Percentiles rank a stretch among this genome's conserved stretches.
These are phyloP conservation scores for Penicillium sp. DNA, from an alignment of 2,329 filamentous ascomycete species.

Conservation along the genomic window DNA sequence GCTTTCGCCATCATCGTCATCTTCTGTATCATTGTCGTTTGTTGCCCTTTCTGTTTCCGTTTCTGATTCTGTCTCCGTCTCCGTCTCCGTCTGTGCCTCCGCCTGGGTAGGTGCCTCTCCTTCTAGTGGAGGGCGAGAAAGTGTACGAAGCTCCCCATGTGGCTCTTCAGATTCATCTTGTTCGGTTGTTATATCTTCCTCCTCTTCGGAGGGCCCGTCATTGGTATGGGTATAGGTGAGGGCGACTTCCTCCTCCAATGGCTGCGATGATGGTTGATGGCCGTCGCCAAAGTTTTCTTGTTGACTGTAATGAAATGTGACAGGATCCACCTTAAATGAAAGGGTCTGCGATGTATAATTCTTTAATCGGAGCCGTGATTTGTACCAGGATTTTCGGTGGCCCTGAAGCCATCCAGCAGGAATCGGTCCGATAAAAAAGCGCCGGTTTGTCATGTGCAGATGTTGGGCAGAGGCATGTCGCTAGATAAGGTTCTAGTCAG, in stretches of 20 bases:
- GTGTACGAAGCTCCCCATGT: conserved; percentile 21
- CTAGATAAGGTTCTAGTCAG: conserved; percentile 30
- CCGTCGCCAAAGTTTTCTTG: conserved; percentile 30
- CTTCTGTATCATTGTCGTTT: background rate
- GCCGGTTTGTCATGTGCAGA: conserved; percentile 60
- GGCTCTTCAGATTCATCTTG: conserved; percentile 13
- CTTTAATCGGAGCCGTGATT: conserved; percentile 41
- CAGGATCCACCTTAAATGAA: conserved; percentile 54
- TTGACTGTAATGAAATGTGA: conserved; percentile 42
- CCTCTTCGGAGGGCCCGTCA: conserved; percentile 3
- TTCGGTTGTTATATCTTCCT: conserved; percentile 11
- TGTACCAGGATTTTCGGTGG: conserved; percentile 65
- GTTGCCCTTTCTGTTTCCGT: background rate
- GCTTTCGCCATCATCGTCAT: conserved; percentile 7
- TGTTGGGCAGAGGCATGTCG: conserved; percentile 63
- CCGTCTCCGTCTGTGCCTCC: conserved; percentile 1
- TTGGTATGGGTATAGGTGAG: conserved; percentile 19
- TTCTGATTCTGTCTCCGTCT: background rate
- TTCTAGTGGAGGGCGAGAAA: conserved; percentile 25
- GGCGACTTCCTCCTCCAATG: conserved; percentile 14
- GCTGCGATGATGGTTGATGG: conserved; percentile 19
- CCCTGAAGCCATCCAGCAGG: conserved; percentile 65
- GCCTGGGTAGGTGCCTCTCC: conserved; percentile 5
- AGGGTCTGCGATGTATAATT: conserved; percentile 50
- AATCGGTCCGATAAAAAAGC: conserved; percentile 66